A percentile compares a stretch with the other conserved stretches of the same genome.
phyloP scores from a whole-genome alignment of 352 stramenopile species.

The Plasmopara viticola region DNA sequence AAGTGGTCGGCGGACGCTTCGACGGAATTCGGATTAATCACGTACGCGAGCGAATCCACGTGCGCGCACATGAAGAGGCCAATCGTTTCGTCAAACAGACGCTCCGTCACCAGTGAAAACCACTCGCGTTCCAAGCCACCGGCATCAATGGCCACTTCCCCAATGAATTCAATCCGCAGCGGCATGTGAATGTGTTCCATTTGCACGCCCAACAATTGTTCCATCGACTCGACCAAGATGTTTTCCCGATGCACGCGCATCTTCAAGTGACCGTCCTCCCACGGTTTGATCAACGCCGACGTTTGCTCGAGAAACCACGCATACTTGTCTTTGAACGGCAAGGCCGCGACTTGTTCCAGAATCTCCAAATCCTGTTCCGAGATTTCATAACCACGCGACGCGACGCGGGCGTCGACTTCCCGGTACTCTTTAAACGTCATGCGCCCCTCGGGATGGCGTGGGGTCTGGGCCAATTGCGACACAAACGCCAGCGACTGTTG shows the following conservation, averaged over 20 bases:
- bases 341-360: conserved; percentile 72
- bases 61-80: conserved; percentile 84
- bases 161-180: conserved; percentile 85
- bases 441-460: conserved; percentile 68
- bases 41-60: conserved; percentile 72
- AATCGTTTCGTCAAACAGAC: conserved; percentile 83
- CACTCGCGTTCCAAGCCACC: conserved; percentile 87
- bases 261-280: conserved; percentile 80
- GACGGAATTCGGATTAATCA: conserved; percentile 79
- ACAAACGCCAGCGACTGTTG: conserved; percentile 83
- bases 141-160: conserved; percentile 85
- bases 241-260: conserved; percentile 82
- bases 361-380: conserved; percentile 84
- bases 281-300: conserved; percentile 77
- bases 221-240: conserved; percentile 82
- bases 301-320: conserved; percentile 83
- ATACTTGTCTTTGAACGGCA: conserved; percentile 87
- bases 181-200: conserved; percentile 86
- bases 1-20: conserved; percentile 91
- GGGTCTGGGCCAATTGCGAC: conserved; percentile 77
- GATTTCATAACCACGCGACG: conserved; percentile 83
- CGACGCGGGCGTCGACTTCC: conserved; percentile 79
- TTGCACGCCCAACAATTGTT: conserved; percentile 73
- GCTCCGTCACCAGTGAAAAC: conserved; percentile 79
- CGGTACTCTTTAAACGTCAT: conserved; percentile 88